Evolutionary conservation across 1,284 basidiomycete species (phyloP).

Genomic region (Ceratobasidium sp.): DNA sequence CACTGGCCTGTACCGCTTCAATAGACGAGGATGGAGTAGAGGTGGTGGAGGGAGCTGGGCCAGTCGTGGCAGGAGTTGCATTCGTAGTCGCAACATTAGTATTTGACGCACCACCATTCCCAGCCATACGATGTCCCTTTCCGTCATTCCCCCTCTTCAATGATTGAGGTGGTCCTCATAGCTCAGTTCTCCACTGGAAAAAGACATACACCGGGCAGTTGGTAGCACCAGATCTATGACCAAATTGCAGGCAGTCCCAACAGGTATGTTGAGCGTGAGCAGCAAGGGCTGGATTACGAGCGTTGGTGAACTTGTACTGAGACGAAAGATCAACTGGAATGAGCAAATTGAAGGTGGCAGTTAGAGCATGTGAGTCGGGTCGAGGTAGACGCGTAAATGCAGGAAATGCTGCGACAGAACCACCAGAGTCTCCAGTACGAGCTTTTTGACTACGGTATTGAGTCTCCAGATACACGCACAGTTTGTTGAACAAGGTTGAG

Average conservation of each 20-base stretch:
- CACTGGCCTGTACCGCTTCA: too few relatives aligned
- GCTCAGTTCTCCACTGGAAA: neutral
- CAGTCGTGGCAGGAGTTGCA: too few relatives aligned
- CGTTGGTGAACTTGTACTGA: neutral
- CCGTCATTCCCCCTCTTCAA: too few relatives aligned
- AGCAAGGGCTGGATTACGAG: neutral
- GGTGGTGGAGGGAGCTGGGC: too few relatives aligned
- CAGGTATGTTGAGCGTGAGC: slow-evolving; percentile 6
- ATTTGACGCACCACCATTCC: too few relatives aligned
- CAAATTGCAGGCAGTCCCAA: slow-evolving; percentile 1
- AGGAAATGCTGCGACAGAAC: neutral
- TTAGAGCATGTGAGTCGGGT: neutral
- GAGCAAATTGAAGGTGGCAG: neutral
- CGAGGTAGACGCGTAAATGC: neutral
- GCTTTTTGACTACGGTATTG: neutral
- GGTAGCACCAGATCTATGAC: neutral
- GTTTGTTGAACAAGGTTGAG: neutral
- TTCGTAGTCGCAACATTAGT: too few relatives aligned
- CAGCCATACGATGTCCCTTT: too few relatives aligned
- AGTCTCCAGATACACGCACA: neutral
- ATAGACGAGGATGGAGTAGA: too few relatives aligned
- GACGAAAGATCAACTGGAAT: neutral
- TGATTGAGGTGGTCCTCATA: neutral
- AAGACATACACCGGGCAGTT: neutral
- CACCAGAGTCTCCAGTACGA: neutral